phyloP scores from a whole-genome alignment of 441 rosid genomes.

The Adansonia grandidieri region DNA sequence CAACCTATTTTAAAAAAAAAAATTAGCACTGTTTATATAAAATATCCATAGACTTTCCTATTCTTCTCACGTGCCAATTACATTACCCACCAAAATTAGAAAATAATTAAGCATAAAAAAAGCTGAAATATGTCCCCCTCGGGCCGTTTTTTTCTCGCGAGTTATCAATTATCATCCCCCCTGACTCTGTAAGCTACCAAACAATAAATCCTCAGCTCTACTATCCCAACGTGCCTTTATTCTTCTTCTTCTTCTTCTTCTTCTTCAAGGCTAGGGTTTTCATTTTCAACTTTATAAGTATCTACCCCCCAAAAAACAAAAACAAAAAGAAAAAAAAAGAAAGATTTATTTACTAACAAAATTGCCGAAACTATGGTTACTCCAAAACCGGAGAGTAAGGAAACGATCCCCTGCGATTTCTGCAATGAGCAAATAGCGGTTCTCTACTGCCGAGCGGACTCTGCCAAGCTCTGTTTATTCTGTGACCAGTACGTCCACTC shows the following conservation, averaged over 20 bases:
- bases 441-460: slow-evolving; percentile 69
- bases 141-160: no score
- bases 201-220: not conserved
- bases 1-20: no score
- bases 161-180: not conserved
- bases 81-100: not conserved
- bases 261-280: slow-evolving; percentile 18
- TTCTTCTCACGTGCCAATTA: slow-evolving; percentile 8
- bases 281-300: not conserved
- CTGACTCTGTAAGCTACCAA: not conserved
- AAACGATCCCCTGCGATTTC: slow-evolving; percentile 53
- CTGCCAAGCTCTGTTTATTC: slow-evolving; percentile 75
- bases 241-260: not conserved
- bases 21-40: no score
- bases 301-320: no score
- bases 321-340: no score
- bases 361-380: slow-evolving; percentile 28
- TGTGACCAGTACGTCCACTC: slow-evolving; percentile 85
- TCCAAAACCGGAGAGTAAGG: slow-evolving; percentile 30
- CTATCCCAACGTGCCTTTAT: no score
- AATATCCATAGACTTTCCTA: not conserved
- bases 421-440: slow-evolving; percentile 62
- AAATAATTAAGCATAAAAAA: not conserved
- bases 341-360: no score
- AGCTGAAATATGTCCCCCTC: slow-evolving; percentile 23